phyloP scores from a whole-genome alignment of 306 rosid genomes.

The Vicia sativa region DNA sequence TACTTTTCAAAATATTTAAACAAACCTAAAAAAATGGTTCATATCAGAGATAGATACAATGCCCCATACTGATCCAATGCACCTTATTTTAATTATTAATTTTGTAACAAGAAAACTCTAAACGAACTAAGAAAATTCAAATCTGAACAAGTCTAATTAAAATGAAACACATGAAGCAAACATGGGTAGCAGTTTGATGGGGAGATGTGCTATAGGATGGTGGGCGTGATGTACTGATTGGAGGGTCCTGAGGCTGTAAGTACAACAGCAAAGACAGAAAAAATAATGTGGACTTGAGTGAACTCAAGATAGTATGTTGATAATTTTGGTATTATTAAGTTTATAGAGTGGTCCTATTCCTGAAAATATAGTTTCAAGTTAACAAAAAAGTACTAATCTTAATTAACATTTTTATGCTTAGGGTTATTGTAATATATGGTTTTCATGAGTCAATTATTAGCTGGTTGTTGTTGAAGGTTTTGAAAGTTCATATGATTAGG shows the following conservation, averaged over 20 bases:
- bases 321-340: slow-evolving; percentile 1
- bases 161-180: not conserved
- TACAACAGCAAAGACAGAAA: not conserved
- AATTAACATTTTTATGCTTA: not conserved
- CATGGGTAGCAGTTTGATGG: not conserved
- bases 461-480: slow-evolving; percentile 28
- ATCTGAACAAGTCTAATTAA: not conserved
- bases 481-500: slow-evolving; percentile 33
- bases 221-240: not conserved
- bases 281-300: not conserved
- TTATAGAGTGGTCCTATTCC: slow-evolving; percentile 1
- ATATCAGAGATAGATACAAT: no score
- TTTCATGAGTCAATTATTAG: slow-evolving; percentile 9
- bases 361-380: not conserved
- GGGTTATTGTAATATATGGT: not conserved
- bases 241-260: slow-evolving; percentile 9
- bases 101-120: not conserved
- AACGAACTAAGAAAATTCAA: not conserved
- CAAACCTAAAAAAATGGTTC: no score
- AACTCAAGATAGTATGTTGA: not conserved
- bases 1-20: no score
- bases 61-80: not conserved
- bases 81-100: not conserved
- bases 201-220: not conserved
- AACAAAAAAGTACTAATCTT: not conserved